These are phyloP conservation scores for Boletus tylopilopsis DNA, from an alignment of 768 basidiomycete species.

Conservation along the genomic window DNA sequence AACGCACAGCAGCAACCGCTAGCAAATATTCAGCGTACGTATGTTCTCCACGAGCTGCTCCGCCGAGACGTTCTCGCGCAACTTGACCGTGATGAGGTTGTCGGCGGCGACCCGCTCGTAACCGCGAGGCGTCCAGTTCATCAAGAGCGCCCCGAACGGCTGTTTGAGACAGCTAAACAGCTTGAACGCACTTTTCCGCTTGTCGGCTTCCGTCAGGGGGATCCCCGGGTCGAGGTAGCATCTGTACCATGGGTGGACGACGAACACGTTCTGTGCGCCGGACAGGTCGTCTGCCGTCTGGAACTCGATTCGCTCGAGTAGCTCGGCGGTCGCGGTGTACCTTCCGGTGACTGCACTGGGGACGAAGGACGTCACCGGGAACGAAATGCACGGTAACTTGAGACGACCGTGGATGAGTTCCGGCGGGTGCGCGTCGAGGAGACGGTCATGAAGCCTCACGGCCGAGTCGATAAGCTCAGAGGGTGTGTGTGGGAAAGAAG, in stretches of 20 bases:
- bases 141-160: constrained; percentile 16
- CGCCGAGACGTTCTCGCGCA: constrained; percentile 6
- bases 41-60: constrained; percentile 1
- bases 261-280: constrained; percentile 1
- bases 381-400: constrained; percentile 9
- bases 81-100: neutral
- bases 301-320: constrained; percentile 9
- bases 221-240: neutral
- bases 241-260: constrained; percentile 17
- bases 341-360: neutral
- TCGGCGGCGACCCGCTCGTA: constrained; percentile 14
- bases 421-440: constrained; percentile 3
- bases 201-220: neutral
- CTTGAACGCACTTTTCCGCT: neutral
- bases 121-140: neutral
- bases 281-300: constrained; percentile 1
- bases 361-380: neutral
- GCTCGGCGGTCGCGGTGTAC: neutral
- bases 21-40: constrained; percentile 8
- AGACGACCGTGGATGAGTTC: constrained; percentile 11
- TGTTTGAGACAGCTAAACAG: constrained; percentile 6
- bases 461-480: neutral
- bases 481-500: neutral
- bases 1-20: too few relatives aligned
- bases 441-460: constrained; percentile 2